These are phyloP conservation scores for Rhynchosporium graminicola DNA, from an alignment of 2,329 filamentous ascomycete genomes.

Conservation along the genomic window DNA sequence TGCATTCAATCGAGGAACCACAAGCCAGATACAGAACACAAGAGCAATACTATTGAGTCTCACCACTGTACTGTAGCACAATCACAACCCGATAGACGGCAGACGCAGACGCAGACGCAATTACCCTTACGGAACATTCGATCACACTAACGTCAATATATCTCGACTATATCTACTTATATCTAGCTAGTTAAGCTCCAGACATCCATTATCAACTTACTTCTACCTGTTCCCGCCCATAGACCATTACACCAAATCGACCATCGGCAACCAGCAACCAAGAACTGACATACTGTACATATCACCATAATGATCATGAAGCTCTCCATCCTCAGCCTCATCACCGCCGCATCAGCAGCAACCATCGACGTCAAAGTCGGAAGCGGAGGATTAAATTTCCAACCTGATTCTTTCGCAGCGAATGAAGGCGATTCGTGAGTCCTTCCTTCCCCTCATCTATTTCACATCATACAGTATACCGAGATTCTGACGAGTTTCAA, in stretches of 20 bases:
- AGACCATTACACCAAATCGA: background rate
- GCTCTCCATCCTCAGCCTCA: background rate
- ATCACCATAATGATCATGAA: background rate
- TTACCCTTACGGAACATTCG: background rate
- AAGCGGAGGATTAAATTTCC: conserved; percentile 13
- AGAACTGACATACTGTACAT: background rate
- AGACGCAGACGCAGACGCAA: too few relatives aligned
- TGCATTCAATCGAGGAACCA: background rate
- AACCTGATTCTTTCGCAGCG: conserved; percentile 16
- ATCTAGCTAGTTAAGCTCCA: background rate
- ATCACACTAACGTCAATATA: background rate
- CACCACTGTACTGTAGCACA: background rate
- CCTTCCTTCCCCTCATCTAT: background rate
- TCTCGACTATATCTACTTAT: background rate
- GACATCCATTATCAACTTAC: too few relatives aligned
- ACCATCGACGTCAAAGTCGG: conserved; percentile 18
- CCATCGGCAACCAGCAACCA: background rate
- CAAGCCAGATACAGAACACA: background rate
- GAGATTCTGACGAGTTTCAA: background rate
- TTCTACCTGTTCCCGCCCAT: too few relatives aligned
- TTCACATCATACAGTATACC: background rate
- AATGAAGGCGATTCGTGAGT: conserved; percentile 16
- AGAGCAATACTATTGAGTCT: background rate
- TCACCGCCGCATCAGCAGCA: background rate
- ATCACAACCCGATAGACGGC: too few relatives aligned